phyloP scores from a whole-genome alignment of 306 rosid genomes.

The Cajanus cajan region DNA sequence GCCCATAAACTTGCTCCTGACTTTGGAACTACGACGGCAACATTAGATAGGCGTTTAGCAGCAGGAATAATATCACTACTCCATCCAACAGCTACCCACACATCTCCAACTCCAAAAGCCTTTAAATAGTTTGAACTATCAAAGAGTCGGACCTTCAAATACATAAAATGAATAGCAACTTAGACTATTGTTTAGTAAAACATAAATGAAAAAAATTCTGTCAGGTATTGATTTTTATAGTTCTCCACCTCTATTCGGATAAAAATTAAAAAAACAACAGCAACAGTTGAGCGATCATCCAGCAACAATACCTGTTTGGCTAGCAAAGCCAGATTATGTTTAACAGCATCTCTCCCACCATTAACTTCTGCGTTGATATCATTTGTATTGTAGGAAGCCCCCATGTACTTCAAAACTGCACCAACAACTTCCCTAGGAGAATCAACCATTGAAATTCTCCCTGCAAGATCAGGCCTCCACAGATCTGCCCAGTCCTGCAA shows the following conservation, averaged over 20 bases:
- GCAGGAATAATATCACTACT: constrained; percentile 86
- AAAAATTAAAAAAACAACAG: background rate
- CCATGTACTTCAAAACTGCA: constrained; percentile 92
- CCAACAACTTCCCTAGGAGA: constrained; percentile 93
- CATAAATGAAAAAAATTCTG: constrained; percentile 1
- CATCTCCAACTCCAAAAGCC: constrained; percentile 90
- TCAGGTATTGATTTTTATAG: background rate
- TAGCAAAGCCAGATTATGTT: constrained; percentile 60
- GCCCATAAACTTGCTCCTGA: constrained; percentile 94
- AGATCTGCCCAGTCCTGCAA: constrained; percentile 94
- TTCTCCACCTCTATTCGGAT: background rate
- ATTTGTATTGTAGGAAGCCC: constrained; percentile 77
- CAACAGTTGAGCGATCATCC: constrained; percentile 6
- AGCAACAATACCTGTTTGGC: constrained; percentile 67
- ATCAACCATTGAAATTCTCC: constrained; percentile 87
- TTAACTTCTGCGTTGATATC: constrained; percentile 53
- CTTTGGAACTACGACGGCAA: constrained; percentile 84
- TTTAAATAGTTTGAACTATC: constrained; percentile 76
- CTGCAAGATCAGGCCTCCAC: constrained; percentile 93
- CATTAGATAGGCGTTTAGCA: constrained; percentile 80
- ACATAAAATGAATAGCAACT: constrained; percentile 8
- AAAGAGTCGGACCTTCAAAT: constrained; percentile 71
- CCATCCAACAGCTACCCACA: constrained; percentile 98
- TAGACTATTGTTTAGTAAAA: constrained; percentile 4
- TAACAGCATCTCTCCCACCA: constrained; percentile 74